Percentiles rank a stretch among this genome's conserved stretches.
These are phyloP conservation scores for Hydnomerulius pinastri DNA, from an alignment of 768 basidiomycete species.

Conservation along the genomic window DNA sequence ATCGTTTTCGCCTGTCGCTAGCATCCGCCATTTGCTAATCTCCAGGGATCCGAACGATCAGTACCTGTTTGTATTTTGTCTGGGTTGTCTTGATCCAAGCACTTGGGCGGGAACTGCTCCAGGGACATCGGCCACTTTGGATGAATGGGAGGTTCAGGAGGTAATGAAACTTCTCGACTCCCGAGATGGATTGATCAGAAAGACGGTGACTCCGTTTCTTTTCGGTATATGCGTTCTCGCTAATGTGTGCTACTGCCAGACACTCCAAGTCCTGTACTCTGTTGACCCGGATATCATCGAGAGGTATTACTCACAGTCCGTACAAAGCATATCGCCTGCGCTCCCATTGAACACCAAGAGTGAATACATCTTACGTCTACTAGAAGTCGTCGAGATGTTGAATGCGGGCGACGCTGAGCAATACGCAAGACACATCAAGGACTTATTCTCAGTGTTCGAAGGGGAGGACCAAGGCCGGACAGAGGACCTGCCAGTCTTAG, in stretches of 20 bases:
- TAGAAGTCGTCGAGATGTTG: conserved; percentile 56
- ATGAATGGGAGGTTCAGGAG: conserved; percentile 72
- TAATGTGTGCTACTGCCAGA: conserved; percentile 42
- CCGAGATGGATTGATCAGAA: conserved; percentile 56
- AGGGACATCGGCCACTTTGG: conserved; percentile 53
- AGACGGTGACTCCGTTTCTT: conserved; percentile 46
- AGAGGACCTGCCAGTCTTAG: conserved; percentile 46
- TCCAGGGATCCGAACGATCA: conserved; percentile 61
- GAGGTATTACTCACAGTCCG: conserved; percentile 49
- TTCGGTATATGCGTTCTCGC: background rate
- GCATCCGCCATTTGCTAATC: conserved; percentile 58
- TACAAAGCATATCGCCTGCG: conserved; percentile 38
- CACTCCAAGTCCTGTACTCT: conserved; percentile 53
- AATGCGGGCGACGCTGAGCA: conserved; percentile 52
- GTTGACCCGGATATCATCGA: conserved; percentile 63
- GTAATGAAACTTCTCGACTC: conserved; percentile 70
- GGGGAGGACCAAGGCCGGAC: conserved; percentile 24
- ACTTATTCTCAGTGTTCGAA: conserved; percentile 42
- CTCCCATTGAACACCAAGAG: conserved; percentile 38
- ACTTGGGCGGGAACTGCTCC: conserved; percentile 69
- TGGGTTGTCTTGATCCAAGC: conserved; percentile 55
- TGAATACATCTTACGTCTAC: conserved; percentile 46
- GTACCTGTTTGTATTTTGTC: conserved; percentile 66
- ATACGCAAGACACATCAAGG: conserved; percentile 55
- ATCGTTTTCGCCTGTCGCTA: conserved; percentile 36